Percentiles rank a stretch among this genome's conserved stretches.
Evolutionary conservation across 2,329 filamentous ascomycete species (phyloP).

Genomic region (Fusarium sp.): DNA sequence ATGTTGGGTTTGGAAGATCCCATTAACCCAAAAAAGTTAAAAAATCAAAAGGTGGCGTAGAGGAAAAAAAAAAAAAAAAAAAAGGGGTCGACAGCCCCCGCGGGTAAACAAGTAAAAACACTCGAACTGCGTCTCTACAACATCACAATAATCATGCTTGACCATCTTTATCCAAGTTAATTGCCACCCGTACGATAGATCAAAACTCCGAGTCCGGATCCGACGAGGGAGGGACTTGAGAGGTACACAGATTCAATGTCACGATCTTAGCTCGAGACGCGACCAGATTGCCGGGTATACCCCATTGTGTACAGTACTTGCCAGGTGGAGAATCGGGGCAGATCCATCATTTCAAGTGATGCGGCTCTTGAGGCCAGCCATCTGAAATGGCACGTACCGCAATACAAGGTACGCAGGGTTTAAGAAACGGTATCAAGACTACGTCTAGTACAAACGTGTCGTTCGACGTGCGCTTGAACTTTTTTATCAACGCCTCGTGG

Average conservation of each 20-base stretch:
- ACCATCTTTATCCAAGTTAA: background rate
- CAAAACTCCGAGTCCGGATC: conserved; percentile 28
- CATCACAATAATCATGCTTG: background rate
- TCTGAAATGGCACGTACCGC: conserved; percentile 30
- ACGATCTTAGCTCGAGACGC: conserved; percentile 48
- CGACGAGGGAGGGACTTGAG: conserved; percentile 43
- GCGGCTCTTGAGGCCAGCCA: conserved; percentile 47
- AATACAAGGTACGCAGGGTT: conserved; percentile 20
- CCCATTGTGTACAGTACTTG: conserved; percentile 44
- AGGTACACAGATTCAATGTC: conserved; percentile 47
- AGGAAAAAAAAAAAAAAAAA: background rate
- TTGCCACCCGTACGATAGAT: conserved; percentile 19
- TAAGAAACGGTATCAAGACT: conserved; percentile 15
- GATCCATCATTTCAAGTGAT: conserved; percentile 43
- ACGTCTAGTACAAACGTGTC: conserved; percentile 2
- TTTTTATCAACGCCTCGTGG: background rate
- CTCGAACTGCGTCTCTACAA: background rate
- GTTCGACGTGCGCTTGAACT: conserved; percentile 1
- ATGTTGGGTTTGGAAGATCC: no score
- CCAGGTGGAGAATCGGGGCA: conserved; percentile 47
- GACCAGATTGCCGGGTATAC: conserved; percentile 47
- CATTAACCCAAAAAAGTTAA: no score
- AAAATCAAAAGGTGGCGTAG: no score
- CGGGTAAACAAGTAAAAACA: conserved; percentile 1
- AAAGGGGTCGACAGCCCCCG: background rate